Evolutionary conservation across 2,329 filamentous ascomycete genomes (phyloP).

Genomic region (Fusarium robinianum): DNA sequence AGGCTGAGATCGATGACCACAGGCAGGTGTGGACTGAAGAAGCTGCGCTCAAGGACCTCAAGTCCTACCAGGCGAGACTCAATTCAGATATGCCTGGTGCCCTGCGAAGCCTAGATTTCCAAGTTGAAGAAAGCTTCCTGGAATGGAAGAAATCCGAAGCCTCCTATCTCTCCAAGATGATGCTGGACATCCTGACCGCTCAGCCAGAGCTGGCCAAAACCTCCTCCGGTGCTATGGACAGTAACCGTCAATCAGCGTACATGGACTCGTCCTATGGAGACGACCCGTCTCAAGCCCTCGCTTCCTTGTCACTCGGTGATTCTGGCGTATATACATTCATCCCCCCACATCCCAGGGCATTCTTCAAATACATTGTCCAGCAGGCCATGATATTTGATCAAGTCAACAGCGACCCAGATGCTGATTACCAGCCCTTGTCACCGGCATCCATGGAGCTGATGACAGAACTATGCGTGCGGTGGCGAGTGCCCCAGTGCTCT

Average conservation of each 20-base stretch:
- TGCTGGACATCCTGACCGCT: constrained; percentile 85
- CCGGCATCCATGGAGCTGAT: constrained; percentile 81
- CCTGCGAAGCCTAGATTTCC: constrained; percentile 83
- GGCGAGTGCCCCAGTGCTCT: constrained; percentile 85
- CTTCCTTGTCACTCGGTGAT: constrained; percentile 65
- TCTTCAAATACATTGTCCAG: constrained; percentile 81
- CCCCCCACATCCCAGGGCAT: constrained; percentile 78
- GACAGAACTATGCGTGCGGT: constrained; percentile 82
- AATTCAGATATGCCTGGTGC: constrained; percentile 79
- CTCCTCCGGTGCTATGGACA: constrained; percentile 62
- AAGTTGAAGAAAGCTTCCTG: constrained; percentile 84
- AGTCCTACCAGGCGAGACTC: constrained; percentile 88
- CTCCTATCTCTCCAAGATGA: constrained; percentile 87
- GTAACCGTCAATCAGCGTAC: constrained; percentile 53
- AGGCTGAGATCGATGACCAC: constrained; percentile 84
- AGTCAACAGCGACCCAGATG: constrained; percentile 57
- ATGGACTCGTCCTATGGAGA: constrained; percentile 59
- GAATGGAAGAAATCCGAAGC: constrained; percentile 90
- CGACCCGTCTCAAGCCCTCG: constrained; percentile 71
- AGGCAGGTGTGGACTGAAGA: constrained; percentile 87
- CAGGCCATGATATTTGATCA: constrained; percentile 72
- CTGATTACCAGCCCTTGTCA: constrained; percentile 63
- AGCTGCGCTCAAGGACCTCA: constrained; percentile 86
- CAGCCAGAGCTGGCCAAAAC: constrained; percentile 84
- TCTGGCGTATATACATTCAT: constrained; percentile 81